Percentiles rank a stretch among this genome's conserved stretches.
Conservation (phyloP, 257 asterid species). For the Eustoma russellianum region DNA sequence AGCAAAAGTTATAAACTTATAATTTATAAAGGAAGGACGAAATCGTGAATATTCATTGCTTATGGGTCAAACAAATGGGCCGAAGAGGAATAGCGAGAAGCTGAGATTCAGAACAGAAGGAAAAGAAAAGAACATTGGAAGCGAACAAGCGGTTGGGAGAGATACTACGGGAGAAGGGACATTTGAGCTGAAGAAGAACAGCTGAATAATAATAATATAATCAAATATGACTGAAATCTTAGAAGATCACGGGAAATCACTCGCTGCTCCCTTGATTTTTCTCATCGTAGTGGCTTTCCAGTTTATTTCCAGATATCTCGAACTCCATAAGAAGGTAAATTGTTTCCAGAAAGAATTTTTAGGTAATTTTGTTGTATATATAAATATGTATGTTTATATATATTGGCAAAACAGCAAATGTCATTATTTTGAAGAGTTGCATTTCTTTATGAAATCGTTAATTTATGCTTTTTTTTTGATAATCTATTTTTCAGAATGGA, state of each 20-base stretch:
- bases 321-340: constrained; percentile 43
- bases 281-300: constrained; percentile 50
- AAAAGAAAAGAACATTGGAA: too few species aligned
- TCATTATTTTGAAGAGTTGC: not conserved
- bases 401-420: not conserved
- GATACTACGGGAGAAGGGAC: not conserved
- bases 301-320: constrained; percentile 50
- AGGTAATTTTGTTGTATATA: not conserved
- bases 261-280: constrained; percentile 70
- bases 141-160: too few species aligned
- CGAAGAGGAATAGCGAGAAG: too few species aligned
- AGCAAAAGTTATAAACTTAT: too few species aligned
- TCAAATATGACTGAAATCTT: constrained; percentile 48
- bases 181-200: not conserved
- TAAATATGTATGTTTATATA: too few species aligned
- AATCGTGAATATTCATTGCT: too few species aligned
- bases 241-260: constrained; percentile 41
- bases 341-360: not conserved
- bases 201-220: not conserved
- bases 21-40: too few species aligned
- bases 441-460: not conserved
- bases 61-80: too few species aligned
- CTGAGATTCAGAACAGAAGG: too few species aligned
- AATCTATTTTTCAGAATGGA: constrained; percentile 35
- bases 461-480: not conserved